A percentile compares a stretch with the other conserved stretches of the same genome.
phyloP scores from a whole-genome alignment of 345 rosid genomes.

The Geranium rotundifolium region DNA sequence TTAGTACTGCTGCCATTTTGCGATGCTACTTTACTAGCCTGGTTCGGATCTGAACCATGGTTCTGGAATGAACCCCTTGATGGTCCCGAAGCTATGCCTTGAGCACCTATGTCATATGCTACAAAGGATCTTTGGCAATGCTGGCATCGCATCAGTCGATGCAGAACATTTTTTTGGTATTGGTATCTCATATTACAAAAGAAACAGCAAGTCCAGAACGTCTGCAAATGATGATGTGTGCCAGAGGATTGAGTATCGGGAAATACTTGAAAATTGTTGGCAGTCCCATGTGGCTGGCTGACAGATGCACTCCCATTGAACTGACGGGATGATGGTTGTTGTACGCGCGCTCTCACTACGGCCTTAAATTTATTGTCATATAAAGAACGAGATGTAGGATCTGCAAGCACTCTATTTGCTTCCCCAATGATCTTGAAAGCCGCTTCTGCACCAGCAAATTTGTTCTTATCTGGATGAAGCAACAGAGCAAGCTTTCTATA shows the following conservation, averaged over 20 bases:
- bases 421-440: conserved; percentile 1
- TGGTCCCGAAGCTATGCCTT: conserved; percentile 13
- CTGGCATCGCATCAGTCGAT: conserved; percentile 40
- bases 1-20: conserved; percentile 22
- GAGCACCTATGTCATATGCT: conserved; percentile 34
- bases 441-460: not conserved
- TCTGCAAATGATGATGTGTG: conserved; percentile 18
- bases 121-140: conserved; percentile 34
- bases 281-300: conserved; percentile 17
- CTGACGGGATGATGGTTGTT: conserved; percentile 12
- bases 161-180: conserved; percentile 22
- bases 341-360: not conserved
- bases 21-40: conserved; percentile 22
- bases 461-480: conserved; percentile 5
- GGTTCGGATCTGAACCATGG: conserved; percentile 23
- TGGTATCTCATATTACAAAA: conserved; percentile 38
- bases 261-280: conserved; percentile 10
- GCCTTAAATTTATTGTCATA: conserved; percentile 9
- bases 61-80: conserved; percentile 14
- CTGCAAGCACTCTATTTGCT: not conserved
- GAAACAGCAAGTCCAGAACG: conserved; percentile 65
- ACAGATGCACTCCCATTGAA: conserved; percentile 17
- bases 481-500: conserved; percentile 5
- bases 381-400: not conserved
- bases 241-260: conserved; percentile 14